Evolutionary conservation across 2,329 filamentous ascomycete species (phyloP).

Genomic region (Fusarium cyanostomum): DNA sequence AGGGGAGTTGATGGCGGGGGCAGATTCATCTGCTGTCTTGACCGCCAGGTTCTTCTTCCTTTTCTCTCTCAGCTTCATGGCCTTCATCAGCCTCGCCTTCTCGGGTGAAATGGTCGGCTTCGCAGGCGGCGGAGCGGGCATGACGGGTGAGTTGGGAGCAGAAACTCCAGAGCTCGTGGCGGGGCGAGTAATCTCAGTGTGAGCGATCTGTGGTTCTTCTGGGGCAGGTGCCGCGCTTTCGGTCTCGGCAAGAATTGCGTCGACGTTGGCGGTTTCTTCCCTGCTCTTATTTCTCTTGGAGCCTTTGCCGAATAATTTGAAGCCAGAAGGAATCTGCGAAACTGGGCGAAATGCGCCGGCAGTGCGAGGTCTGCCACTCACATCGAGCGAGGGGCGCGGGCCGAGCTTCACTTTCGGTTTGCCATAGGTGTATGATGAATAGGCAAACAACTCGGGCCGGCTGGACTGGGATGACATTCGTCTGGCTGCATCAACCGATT

Average conservation of each 20-base stretch:
- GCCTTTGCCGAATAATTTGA: slow-evolving; percentile 73
- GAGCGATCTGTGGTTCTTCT: slow-evolving; percentile 43
- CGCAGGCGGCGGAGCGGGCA: slow-evolving; percentile 53
- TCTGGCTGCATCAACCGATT: slow-evolving; percentile 55
- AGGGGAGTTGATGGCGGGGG: slow-evolving; percentile 30
- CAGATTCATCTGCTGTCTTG: slow-evolving; percentile 30
- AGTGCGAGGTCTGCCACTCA: slow-evolving; percentile 68
- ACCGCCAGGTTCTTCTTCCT: slow-evolving; percentile 59
- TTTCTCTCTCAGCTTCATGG: slow-evolving; percentile 87
- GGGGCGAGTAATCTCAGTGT: slow-evolving; percentile 47
- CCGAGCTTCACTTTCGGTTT: slow-evolving; percentile 90
- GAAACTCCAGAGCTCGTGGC: slow-evolving; percentile 58
- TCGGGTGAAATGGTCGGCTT: slow-evolving; percentile 78
- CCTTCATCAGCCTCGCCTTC: slow-evolving; percentile 93
- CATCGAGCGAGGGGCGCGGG: slow-evolving; percentile 80
- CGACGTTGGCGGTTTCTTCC: slow-evolving; percentile 41
- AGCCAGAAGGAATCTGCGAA: slow-evolving; percentile 81
- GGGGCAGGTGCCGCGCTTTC: slow-evolving; percentile 49
- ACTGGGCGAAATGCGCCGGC: slow-evolving; percentile 74
- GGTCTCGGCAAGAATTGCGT: slow-evolving; percentile 51
- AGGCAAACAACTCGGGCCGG: slow-evolving; percentile 61
- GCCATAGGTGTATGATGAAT: slow-evolving; percentile 59
- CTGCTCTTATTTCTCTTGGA: slow-evolving; percentile 57
- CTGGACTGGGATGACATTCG: slow-evolving; percentile 63
- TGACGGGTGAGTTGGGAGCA: slow-evolving; percentile 50